Conservation (phyloP, 169 alveolate genomes). For the Eimeria necatrix region DNA sequence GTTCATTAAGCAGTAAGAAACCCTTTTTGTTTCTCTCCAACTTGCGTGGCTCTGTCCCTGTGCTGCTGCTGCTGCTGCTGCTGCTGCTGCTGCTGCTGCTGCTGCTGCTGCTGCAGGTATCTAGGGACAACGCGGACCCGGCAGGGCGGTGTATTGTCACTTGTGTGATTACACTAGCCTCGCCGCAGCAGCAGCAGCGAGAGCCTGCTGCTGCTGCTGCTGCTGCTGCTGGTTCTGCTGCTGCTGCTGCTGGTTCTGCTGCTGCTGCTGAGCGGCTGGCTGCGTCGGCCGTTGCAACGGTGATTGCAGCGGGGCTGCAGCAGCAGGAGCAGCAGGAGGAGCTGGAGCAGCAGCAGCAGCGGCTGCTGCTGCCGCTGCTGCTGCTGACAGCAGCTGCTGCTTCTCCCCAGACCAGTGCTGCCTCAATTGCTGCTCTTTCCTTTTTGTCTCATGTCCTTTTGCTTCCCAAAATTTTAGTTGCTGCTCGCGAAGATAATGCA, state of each 20-base stretch:
- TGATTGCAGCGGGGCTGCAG: not conserved
- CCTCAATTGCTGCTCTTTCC: not conserved
- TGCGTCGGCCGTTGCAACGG: not conserved
- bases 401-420: not conserved
- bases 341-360: not conserved
- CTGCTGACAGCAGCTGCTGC: not conserved
- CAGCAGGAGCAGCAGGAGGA: slow-evolving; percentile 13
- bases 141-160: not conserved
- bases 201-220: not conserved
- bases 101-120: slow-evolving; percentile 22
- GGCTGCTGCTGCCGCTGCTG: not conserved
- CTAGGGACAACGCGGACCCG: not conserved
- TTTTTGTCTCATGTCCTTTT: not conserved
- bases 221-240: not conserved
- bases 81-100: not conserved
- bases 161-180: not conserved
- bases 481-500: no score
- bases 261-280: slow-evolving; percentile 12
- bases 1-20: no score
- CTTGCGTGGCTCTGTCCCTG: not conserved
- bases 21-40: not conserved
- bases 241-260: not conserved
- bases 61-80: not conserved
- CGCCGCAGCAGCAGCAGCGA: not conserved
- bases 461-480: not conserved